A percentile compares a stretch with the other conserved stretches of the same genome.
Conservation (phyloP, 139 green algal genomes). For the Picochlorum sp. region DNA sequence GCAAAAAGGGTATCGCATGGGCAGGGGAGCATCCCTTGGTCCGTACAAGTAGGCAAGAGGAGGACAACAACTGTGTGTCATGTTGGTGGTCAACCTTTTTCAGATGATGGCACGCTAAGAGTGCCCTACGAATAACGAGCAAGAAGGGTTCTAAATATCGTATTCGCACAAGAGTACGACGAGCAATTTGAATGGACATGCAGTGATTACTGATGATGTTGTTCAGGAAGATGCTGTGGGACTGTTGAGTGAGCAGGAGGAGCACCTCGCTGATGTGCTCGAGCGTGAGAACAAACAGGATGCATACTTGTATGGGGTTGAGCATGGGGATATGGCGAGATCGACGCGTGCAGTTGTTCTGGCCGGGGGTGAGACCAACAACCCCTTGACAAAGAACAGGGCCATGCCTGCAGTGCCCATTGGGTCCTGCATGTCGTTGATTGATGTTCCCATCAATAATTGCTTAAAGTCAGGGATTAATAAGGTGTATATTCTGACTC, state of each 20-base stretch:
- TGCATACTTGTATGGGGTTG: not conserved
- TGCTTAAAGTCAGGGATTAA: slow-evolving; percentile 47
- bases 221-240: too few species aligned
- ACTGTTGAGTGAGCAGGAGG: not conserved
- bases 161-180: too few species aligned
- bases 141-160: too few species aligned
- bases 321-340: slow-evolving; percentile 14
- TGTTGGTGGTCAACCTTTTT: too few species aligned
- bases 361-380: slow-evolving; percentile 39
- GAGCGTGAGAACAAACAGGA: not conserved
- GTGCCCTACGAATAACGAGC: too few species aligned
- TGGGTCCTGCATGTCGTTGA: slow-evolving; percentile 31
- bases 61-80: too few species aligned
- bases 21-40: too few species aligned
- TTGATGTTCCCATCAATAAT: slow-evolving; percentile 53
- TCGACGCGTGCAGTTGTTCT: slow-evolving; percentile 41
- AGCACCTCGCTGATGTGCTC: not conserved
- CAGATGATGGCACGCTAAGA: too few species aligned
- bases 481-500: slow-evolving; percentile 55
- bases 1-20: too few species aligned
- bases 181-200: too few species aligned
- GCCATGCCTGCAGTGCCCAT: slow-evolving; percentile 48
- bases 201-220: too few species aligned
- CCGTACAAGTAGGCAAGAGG: too few species aligned
- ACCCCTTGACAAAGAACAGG: slow-evolving; percentile 35